Evolutionary conservation across 148 eudicot species (phyloP), one percentile per base, ranked within the genome.

Genomic region (Spergularia bocconei): DNA sequence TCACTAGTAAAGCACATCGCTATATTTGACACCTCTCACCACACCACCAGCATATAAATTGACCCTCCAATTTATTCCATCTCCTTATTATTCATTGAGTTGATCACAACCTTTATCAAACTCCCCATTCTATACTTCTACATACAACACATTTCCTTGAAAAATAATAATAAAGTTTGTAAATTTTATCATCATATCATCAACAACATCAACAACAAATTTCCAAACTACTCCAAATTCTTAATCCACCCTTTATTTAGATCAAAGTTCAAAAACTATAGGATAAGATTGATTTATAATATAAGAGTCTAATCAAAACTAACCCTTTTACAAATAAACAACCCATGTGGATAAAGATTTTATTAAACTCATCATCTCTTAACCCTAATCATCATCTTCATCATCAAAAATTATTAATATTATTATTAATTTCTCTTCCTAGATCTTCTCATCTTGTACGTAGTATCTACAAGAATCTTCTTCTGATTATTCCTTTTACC

Each of bases 21-120:
- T 59, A 21, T 60, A 29, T 33, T 71, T 60, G 63, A 71, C 57
- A 54, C 70, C 70, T 70, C 60, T 69, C 75, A 78, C 63, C 70
- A 36, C 44, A 70, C 70, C 68, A 75, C 63, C 75, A 52, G 44
- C 70, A 78, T 78, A 71, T 78, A 78, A 70, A 78, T 70, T 70
- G 33, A 71, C 63, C 47, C 55, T 72, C 55, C 53, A 13, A 39
- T 60, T 39, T 41, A 72, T 63, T 21, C 50, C 56, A 54, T 59
- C 51, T 44, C 10, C 48, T 44, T 44, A 44, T 44, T 44, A 44
- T 5, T 44, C 48, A 44, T 44, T 9, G 47, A 52, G 52, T 77
- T 25, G 47, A 76, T 60, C 71, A 59, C 55, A n/a, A 58, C 74
- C 36, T 33, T 57, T 13, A 48, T 69, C 73, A 74, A 48, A 52